Percentiles rank a stretch among this genome's conserved stretches.
phyloP scores from a whole-genome alignment of 2,329 filamentous ascomycete genomes.

The Monosporascus sp. region DNA sequence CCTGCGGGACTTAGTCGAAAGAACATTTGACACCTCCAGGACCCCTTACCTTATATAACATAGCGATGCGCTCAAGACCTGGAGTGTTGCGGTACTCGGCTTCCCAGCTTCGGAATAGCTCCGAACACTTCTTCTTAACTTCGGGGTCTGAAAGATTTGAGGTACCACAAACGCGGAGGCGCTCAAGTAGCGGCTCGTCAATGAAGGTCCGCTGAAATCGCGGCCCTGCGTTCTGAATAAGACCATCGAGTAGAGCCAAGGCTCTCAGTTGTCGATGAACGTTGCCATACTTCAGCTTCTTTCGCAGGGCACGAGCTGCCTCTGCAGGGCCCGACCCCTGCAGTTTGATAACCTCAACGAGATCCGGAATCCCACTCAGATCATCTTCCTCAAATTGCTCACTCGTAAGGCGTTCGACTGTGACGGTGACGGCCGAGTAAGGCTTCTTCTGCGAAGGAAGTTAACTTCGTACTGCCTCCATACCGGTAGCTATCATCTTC shows the following conservation, averaged over 20 bases:
- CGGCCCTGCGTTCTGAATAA: conserved; percentile 90
- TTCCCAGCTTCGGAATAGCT: conserved; percentile 84
- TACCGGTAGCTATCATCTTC: no score
- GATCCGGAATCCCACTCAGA: conserved; percentile 82
- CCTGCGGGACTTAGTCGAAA: conserved; percentile 31
- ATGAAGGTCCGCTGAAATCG: conserved; percentile 83
- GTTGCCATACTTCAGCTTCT: conserved; percentile 98
- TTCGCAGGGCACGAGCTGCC: conserved; percentile 85
- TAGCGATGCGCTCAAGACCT: conserved; percentile 75
- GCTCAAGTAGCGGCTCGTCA: conserved; percentile 87
- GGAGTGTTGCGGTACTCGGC: conserved; percentile 73
- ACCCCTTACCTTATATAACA: conserved; percentile 59
- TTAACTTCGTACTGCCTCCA: neutral
- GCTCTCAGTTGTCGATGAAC: conserved; percentile 89
- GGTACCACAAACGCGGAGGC: conserved; percentile 80
- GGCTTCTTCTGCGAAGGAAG: conserved; percentile 62
- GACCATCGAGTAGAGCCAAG: conserved; percentile 80
- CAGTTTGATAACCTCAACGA: conserved; percentile 89
- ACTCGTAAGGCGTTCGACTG: conserved; percentile 83
- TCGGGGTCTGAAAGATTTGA: conserved; percentile 78
- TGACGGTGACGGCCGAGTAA: conserved; percentile 89
- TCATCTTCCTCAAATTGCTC: conserved; percentile 90
- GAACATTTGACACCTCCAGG: neutral
- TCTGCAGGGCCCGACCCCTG: conserved; percentile 83
- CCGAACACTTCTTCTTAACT: conserved; percentile 83